Evolutionary conservation across 768 basidiomycete species (phyloP).

Genomic region (Chalciporus chontae): DNA sequence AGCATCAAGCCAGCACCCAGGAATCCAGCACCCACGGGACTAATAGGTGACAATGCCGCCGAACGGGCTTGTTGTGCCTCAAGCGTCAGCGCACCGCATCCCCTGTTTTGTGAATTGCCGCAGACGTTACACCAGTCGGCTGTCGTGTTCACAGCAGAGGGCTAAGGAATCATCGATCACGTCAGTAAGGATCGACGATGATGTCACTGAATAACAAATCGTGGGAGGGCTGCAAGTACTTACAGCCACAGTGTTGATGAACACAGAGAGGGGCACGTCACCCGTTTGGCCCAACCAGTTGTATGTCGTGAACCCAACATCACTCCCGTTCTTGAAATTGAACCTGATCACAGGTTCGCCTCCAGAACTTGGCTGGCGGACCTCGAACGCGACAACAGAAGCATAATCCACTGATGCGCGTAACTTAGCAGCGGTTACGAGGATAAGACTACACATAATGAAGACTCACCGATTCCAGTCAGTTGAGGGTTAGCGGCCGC

Average conservation of each 20-base stretch:
- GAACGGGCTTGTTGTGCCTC: constrained; percentile 25
- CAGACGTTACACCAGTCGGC: constrained; percentile 59
- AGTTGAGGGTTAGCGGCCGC: constrained; percentile 48
- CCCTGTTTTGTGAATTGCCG: constrained; percentile 52
- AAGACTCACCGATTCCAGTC: constrained; percentile 51
- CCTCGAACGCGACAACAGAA: constrained; percentile 54
- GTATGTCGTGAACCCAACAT: constrained; percentile 46
- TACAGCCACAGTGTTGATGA: constrained; percentile 42
- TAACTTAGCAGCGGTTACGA: not conserved
- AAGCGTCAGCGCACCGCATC: constrained; percentile 47
- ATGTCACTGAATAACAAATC: not conserved
- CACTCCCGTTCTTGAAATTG: constrained; percentile 68
- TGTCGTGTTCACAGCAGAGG: constrained; percentile 48
- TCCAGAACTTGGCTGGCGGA: constrained; percentile 44
- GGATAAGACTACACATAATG: not conserved
- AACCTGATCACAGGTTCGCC: constrained; percentile 55
- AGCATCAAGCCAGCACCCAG: constrained; percentile 58
- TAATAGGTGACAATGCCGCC: constrained; percentile 39
- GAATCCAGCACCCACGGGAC: constrained; percentile 62
- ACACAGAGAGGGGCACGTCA: constrained; percentile 54
- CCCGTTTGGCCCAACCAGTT: constrained; percentile 40
- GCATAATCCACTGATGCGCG: constrained; percentile 54
- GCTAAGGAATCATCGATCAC: constrained; percentile 29
- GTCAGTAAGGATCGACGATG: not conserved
- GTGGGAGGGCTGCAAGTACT: constrained; percentile 4